phyloP scores from a whole-genome alignment of 352 stramenopile genomes.

The Thraustotheca clavata region DNA sequence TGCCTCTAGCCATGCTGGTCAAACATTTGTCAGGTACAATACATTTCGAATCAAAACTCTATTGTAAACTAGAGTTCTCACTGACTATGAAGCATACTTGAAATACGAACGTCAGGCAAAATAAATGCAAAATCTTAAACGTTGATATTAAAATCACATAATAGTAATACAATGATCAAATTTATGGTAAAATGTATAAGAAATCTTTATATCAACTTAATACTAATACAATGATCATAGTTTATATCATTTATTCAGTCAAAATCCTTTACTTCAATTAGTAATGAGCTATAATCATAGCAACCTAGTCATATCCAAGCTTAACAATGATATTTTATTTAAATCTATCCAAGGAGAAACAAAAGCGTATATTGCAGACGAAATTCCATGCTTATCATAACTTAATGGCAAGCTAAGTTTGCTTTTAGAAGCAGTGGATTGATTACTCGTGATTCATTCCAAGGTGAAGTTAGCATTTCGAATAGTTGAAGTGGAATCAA shows the following conservation, averaged over 20 bases:
- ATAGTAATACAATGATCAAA: too few species aligned
- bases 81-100: conserved; percentile 14
- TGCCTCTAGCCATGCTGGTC: background rate
- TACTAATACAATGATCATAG: background rate
- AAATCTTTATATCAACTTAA: background rate
- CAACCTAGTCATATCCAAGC: background rate
- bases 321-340: too few species aligned
- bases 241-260: background rate
- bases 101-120: conserved; percentile 10
- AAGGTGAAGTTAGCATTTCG: too few species aligned
- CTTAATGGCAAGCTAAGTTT: too few species aligned
- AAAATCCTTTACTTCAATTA: background rate
- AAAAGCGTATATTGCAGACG: too few species aligned
- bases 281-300: background rate
- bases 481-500: too few species aligned
- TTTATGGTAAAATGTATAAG: background rate
- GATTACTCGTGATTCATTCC: too few species aligned
- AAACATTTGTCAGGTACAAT: conserved; percentile 14
- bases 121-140: too few species aligned
- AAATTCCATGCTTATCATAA: too few species aligned
- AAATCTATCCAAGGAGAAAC: too few species aligned
- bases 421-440: too few species aligned
- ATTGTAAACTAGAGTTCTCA: background rate
- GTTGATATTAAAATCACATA: too few species aligned
- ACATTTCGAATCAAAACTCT: background rate